Percentiles rank a stretch among this genome's conserved stretches.
Evolutionary conservation across 306 rosid species (phyloP).

Genomic region (Bauhinia variegata): DNA sequence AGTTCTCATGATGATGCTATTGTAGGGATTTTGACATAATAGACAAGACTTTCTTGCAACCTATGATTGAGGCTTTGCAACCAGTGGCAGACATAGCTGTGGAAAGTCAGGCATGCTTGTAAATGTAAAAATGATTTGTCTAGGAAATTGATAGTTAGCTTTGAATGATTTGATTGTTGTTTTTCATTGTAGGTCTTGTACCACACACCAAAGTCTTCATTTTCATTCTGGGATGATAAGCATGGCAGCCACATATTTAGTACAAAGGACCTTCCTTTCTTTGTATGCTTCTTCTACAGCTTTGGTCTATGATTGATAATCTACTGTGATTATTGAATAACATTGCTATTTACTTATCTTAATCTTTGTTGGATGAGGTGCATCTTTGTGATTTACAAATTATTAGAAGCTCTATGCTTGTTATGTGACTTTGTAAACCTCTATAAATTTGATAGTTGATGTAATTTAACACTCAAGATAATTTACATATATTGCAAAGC

Average conservation of each 20-base stretch:
- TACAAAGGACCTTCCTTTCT: conserved; percentile 88
- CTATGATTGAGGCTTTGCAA: conserved; percentile 69
- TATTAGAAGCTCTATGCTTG: conserved; percentile 1
- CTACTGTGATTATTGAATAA: conserved; percentile 19
- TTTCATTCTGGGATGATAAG: conserved; percentile 79
- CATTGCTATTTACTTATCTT: background rate
- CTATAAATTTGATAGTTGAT: conserved; percentile 15
- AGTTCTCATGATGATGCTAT: conserved; percentile 29
- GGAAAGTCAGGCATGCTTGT: conserved; percentile 79
- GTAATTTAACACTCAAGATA: conserved; percentile 2
- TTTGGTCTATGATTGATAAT: conserved; percentile 40
- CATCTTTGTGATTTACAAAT: background rate
- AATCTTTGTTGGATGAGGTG: background rate
- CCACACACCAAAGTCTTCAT: conserved; percentile 81
- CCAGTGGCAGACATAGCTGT: conserved; percentile 79
- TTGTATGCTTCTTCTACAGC: conserved; percentile 56
- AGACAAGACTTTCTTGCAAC: conserved; percentile 68
- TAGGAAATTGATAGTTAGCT: conserved; percentile 17
- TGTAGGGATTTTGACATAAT: conserved; percentile 75
- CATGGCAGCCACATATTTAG: conserved; percentile 67
- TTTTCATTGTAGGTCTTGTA: conserved; percentile 71
- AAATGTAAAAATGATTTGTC: conserved; percentile 5
- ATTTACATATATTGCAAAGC: conserved; percentile 16
- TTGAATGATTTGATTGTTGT: conserved; percentile 18
- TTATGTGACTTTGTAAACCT: background rate